A percentile compares a stretch with the other conserved stretches of the same genome.
These are phyloP conservation scores for Solanum pimpinellifolium DNA, from an alignment of 257 asterid genomes.

Conservation along the genomic window DNA sequence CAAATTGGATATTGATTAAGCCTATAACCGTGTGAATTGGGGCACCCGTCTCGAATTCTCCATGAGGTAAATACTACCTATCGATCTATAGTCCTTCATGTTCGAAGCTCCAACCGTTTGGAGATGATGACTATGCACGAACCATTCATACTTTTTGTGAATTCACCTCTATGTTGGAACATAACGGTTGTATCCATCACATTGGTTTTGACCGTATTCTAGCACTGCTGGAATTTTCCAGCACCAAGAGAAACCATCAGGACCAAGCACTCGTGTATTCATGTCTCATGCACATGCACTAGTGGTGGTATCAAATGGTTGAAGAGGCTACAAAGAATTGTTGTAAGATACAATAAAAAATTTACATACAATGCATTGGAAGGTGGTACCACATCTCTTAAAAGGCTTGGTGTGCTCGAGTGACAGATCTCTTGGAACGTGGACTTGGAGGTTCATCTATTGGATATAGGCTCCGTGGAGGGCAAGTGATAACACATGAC, in stretches of 20 bases:
- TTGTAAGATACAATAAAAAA: neutral
- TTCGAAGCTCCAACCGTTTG: neutral
- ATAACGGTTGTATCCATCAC: neutral
- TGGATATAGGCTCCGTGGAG: neutral
- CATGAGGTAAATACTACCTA: no score
- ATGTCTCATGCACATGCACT: neutral
- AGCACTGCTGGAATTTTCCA: neutral
- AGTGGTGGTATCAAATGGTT: neutral
- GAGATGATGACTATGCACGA: neutral
- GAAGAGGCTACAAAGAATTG: neutral
- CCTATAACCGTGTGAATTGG: neutral
- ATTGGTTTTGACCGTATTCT: neutral
- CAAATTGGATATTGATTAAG: neutral
- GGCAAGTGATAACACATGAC: neutral
- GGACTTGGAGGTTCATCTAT: neutral
- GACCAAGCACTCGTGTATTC: neutral
- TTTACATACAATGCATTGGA: neutral
- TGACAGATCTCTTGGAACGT: neutral
- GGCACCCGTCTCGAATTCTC: no score
- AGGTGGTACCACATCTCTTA: neutral
- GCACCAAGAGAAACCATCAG: neutral
- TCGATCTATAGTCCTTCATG: neutral
- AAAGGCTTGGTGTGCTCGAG: neutral
- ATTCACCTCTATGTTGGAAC: neutral
- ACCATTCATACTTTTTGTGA: neutral